These are phyloP conservation scores for Myochromella boudieri DNA, from an alignment of 768 basidiomycete species.

Conservation along the genomic window DNA sequence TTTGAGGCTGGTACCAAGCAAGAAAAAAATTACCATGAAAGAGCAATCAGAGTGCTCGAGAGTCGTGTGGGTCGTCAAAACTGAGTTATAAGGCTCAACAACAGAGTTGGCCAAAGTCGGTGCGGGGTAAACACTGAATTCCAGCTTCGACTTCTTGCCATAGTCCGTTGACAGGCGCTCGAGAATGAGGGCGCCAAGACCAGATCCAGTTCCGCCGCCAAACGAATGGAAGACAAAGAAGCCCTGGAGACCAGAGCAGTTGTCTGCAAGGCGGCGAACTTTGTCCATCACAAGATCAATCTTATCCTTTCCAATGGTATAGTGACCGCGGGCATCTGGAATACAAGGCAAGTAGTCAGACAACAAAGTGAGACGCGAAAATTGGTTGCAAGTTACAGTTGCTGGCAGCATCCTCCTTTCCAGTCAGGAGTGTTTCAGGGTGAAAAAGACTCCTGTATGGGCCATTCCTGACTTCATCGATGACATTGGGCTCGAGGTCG, in stretches of 20 bases:
- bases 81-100: slow-evolving; percentile 97
- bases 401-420: slow-evolving; percentile 99
- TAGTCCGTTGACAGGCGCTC: slow-evolving; percentile 96
- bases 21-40: slow-evolving; percentile 73
- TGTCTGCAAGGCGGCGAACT: slow-evolving; percentile 91
- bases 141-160: slow-evolving; percentile 98
- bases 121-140: slow-evolving; percentile 96
- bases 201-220: slow-evolving; percentile 98
- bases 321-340: slow-evolving; percentile 94
- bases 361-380: slow-evolving; percentile 26
- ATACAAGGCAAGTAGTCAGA: slow-evolving; percentile 9
- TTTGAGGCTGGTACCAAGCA: background rate
- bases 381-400: too few relatives aligned
- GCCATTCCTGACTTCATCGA: slow-evolving; percentile 94
- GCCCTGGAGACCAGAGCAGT: slow-evolving; percentile 95
- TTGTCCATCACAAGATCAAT: slow-evolving; percentile 97
- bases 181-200: slow-evolving; percentile 94
- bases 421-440: slow-evolving; percentile 94
- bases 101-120: slow-evolving; percentile 92
- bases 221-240: slow-evolving; percentile 99
- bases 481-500: slow-evolving; percentile 91
- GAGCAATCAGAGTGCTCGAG: slow-evolving; percentile 99
- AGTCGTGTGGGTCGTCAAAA: slow-evolving; percentile 96
- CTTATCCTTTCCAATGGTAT: slow-evolving; percentile 97
- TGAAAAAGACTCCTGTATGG: slow-evolving; percentile 94